phyloP scores from a whole-genome alignment of 2,329 filamentous ascomycete species.

The Verticillium zaregamsianum region DNA sequence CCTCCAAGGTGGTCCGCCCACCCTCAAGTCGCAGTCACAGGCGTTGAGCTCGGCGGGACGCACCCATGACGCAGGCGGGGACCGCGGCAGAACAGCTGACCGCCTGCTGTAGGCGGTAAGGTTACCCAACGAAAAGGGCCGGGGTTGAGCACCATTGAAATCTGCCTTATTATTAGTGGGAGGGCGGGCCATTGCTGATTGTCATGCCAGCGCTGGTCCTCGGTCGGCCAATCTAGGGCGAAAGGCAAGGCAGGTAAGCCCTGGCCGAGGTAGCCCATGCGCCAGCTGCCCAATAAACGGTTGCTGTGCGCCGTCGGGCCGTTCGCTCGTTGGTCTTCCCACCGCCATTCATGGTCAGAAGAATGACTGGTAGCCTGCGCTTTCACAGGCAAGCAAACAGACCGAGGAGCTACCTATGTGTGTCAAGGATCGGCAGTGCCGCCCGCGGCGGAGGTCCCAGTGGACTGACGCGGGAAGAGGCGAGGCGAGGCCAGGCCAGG shows the following conservation, averaged over 20 bases:
- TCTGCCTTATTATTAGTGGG: neutral
- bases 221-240: neutral
- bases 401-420: neutral
- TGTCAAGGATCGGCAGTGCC: neutral
- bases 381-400: neutral
- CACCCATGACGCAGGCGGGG: conserved; percentile 3
- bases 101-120: conserved; percentile 2
- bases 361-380: neutral
- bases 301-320: neutral
- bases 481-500: neutral
- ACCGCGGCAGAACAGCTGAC: conserved; percentile 2
- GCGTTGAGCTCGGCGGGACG: neutral
- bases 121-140: conserved; percentile 14
- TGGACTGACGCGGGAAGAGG: too few species aligned
- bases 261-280: neutral
- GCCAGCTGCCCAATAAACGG: neutral
- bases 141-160: conserved; percentile 10
- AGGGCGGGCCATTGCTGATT: neutral
- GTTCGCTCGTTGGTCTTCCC: too few species aligned
- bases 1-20: neutral
- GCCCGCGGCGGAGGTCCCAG: neutral
- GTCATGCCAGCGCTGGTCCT: neutral
- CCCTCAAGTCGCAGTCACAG: neutral
- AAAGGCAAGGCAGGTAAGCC: neutral
- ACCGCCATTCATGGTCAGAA: neutral